phyloP scores from a whole-genome alignment of 495 filamentous ascomycete species.

The Bryoglossum gracile region DNA sequence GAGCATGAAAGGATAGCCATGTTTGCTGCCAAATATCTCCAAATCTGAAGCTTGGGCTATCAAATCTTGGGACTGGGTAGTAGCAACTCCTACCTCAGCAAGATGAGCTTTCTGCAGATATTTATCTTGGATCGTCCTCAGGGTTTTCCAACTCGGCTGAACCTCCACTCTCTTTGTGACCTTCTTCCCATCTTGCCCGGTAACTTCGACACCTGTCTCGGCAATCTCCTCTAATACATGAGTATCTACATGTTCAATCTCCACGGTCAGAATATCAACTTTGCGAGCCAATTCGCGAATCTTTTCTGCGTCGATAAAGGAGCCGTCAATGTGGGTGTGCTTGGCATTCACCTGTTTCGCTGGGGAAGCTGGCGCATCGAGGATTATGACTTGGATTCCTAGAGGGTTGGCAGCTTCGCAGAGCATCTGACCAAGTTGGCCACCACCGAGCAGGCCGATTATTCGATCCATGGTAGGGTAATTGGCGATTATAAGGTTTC shows the following conservation, averaged over 20 bases:
- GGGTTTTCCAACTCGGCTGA: constrained; percentile 85
- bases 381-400: constrained; percentile 70
- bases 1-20: constrained; percentile 89
- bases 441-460: constrained; percentile 65
- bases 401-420: constrained; percentile 82
- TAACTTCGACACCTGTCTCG: constrained; percentile 45
- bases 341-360: constrained; percentile 87
- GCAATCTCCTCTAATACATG: constrained; percentile 81
- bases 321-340: constrained; percentile 68
- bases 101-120: constrained; percentile 86
- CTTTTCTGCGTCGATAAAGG: constrained; percentile 70
- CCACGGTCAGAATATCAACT: constrained; percentile 86
- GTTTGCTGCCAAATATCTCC: constrained; percentile 50
- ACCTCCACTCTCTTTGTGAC: constrained; percentile 45
- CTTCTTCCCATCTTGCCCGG: constrained; percentile 30
- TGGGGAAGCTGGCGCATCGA: constrained; percentile 72
- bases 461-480: constrained; percentile 30
- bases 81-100: constrained; percentile 55
- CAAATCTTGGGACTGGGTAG: constrained; percentile 60
- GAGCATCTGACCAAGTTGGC: constrained; percentile 94
- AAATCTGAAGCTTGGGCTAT: constrained; percentile 38
- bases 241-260: constrained; percentile 97
- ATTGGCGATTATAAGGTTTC: not conserved
- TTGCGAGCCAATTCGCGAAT: constrained; percentile 68
- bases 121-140: constrained; percentile 94